These are phyloP conservation scores for Colletotrichum chlorophyti DNA, from an alignment of 2,329 filamentous ascomycete genomes.

Conservation along the genomic window DNA sequence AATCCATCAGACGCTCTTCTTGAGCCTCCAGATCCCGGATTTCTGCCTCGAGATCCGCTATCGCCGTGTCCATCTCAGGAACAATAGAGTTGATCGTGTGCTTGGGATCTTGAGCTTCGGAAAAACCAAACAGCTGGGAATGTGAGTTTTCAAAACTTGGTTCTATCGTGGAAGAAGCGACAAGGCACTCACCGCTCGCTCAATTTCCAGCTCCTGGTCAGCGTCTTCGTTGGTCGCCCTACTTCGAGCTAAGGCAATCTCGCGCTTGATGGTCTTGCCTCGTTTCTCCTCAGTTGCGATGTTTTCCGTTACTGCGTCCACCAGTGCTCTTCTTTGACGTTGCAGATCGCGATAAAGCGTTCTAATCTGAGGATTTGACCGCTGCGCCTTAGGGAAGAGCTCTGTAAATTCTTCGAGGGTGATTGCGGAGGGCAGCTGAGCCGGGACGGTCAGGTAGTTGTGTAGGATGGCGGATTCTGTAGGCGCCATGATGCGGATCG, in stretches of 20 bases:
- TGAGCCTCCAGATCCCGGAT: constrained; percentile 71
- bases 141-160: constrained; percentile 3
- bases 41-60: constrained; percentile 70
- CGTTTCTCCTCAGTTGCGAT: constrained; percentile 70
- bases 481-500: constrained; percentile 70
- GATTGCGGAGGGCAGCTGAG: constrained; percentile 75
- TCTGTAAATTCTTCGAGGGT: constrained; percentile 78
- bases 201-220: constrained; percentile 70
- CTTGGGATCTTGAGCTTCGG: constrained; percentile 52
- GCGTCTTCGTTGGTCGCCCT: constrained; percentile 60
- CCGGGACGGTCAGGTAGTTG: constrained; percentile 80
- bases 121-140: constrained; percentile 63
- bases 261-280: constrained; percentile 63
- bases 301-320: constrained; percentile 71
- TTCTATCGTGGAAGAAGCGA: background rate
- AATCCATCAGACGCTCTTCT: constrained; percentile 63
- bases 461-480: constrained; percentile 77
- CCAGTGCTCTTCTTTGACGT: constrained; percentile 70
- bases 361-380: constrained; percentile 70
- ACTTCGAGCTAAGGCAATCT: constrained; percentile 60
- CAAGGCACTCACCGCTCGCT: constrained; percentile 55
- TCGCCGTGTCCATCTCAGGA: constrained; percentile 72
- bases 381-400: constrained; percentile 74
- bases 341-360: constrained; percentile 82
- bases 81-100: constrained; percentile 72